These are phyloP conservation scores for Punica granatum DNA, from an alignment of 345 rosid species.

Conservation along the genomic window DNA sequence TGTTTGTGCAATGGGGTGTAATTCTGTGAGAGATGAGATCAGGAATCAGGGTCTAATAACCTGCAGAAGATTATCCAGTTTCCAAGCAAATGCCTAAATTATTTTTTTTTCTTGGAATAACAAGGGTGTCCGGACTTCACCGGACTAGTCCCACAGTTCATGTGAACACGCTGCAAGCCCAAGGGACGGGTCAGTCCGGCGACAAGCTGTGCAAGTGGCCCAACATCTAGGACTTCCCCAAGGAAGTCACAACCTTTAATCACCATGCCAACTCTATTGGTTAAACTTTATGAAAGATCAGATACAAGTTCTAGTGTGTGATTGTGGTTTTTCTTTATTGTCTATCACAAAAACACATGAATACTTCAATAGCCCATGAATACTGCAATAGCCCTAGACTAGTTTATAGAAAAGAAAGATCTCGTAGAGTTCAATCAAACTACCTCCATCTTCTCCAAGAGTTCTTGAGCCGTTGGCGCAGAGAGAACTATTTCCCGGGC, in stretches of 20 bases:
- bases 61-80: not conserved
- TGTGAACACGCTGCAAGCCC: no score
- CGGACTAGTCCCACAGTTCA: no score
- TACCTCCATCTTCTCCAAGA: slow-evolving; percentile 93
- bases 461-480: slow-evolving; percentile 81
- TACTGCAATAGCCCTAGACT: not conserved
- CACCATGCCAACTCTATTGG: no score
- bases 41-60: not conserved
- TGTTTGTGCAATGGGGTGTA: slow-evolving; percentile 65
- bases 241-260: no score
- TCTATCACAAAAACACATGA: not conserved
- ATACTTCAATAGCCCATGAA: not conserved
- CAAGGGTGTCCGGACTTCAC: no score
- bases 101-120: no score
- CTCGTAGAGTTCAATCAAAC: not conserved
- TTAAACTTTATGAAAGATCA: no score
- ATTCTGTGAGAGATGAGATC: slow-evolving; percentile 37
- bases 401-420: not conserved
- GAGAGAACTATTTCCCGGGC: slow-evolving; percentile 80
- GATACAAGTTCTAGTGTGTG: no score
- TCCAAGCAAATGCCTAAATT: not conserved
- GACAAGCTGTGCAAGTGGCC: no score
- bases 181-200: no score
- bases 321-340: not conserved
- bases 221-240: no score